Percentiles rank a stretch among this genome's conserved stretches.
These are phyloP conservation scores for Craterostigma plantagineum DNA, from an alignment of 257 asterid genomes.

Conservation along the genomic window DNA sequence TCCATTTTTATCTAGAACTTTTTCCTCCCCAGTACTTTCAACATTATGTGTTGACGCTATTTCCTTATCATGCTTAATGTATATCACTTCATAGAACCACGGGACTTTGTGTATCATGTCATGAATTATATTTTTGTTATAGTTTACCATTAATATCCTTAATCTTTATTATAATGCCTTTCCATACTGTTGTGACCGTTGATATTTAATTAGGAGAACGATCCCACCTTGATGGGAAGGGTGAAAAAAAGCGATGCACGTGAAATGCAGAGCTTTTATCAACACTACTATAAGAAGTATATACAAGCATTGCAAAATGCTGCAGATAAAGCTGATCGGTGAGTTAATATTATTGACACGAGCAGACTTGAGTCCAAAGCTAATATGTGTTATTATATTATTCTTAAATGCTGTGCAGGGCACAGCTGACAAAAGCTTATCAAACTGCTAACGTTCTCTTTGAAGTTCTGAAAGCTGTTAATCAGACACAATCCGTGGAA, in stretches of 20 bases:
- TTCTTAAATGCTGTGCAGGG: conserved; percentile 39
- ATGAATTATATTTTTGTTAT: neutral
- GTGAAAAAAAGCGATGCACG: conserved; percentile 98
- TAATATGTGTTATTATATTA: conserved; percentile 6
- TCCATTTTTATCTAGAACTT: too few species aligned
- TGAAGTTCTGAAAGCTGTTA: conserved; percentile 98
- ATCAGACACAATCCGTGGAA: conserved; percentile 89
- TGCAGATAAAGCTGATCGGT: conserved; percentile 99
- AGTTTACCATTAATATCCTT: neutral
- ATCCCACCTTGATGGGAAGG: conserved; percentile 92
- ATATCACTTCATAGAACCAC: too few species aligned
- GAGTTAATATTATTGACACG: conserved; percentile 6
- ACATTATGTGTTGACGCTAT: too few species aligned
- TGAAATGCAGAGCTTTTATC: conserved; percentile 99
- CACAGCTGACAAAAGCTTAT: conserved; percentile 96
- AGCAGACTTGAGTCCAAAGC: conserved; percentile 2
- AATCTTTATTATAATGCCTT: neutral
- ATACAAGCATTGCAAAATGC: conserved; percentile 98
- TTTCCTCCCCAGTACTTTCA: too few species aligned
- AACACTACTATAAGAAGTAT: conserved; percentile 91
- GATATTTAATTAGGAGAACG: conserved; percentile 62
- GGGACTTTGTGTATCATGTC: neutral
- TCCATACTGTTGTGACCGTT: conserved; percentile 1
- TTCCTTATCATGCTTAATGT: too few species aligned
- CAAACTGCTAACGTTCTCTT: conserved; percentile 96